Percentiles rank a stretch among this genome's conserved stretches.
phyloP scores from a whole-genome alignment of 805 yeast species.

The Ascoidea rubescens region DNA sequence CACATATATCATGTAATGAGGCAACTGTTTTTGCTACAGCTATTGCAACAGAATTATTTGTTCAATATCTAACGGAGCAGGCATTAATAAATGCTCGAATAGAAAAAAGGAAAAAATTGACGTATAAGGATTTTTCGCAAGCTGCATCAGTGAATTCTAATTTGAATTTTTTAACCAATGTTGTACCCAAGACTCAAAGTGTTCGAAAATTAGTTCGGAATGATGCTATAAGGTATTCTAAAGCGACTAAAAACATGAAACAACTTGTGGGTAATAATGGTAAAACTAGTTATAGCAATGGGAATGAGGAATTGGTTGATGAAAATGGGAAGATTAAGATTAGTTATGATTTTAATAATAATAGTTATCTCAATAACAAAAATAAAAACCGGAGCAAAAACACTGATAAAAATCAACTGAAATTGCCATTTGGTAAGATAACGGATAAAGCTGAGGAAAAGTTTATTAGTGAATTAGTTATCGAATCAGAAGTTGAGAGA shows the following conservation, averaged over 20 bases:
- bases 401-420: slow-evolving; percentile 28
- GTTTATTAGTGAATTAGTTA: background rate
- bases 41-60: slow-evolving; percentile 64
- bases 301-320: slow-evolving; percentile 1
- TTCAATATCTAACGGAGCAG: slow-evolving; percentile 57
- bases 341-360: slow-evolving; percentile 4
- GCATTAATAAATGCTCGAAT: slow-evolving; percentile 52
- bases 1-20: slow-evolving; percentile 50
- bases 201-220: slow-evolving; percentile 32
- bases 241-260: background rate
- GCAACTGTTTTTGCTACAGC: slow-evolving; percentile 65
- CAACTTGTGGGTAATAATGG: background rate
- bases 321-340: slow-evolving; percentile 4
- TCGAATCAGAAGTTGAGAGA: slow-evolving; percentile 4
- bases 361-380: background rate
- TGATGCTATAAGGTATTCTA: slow-evolving; percentile 21
- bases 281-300: background rate
- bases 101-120: slow-evolving; percentile 54
- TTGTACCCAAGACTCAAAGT: slow-evolving; percentile 51
- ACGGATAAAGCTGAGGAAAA: slow-evolving; percentile 1
- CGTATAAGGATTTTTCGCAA: slow-evolving; percentile 53
- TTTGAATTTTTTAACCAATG: slow-evolving; percentile 45
- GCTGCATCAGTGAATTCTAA: slow-evolving; percentile 49
- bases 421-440: slow-evolving; percentile 17
- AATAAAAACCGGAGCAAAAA: slow-evolving; percentile 2